Evolutionary conservation across 163 green algal species (phyloP).

Genomic region (Chlamydomonas reinhardtii): DNA sequence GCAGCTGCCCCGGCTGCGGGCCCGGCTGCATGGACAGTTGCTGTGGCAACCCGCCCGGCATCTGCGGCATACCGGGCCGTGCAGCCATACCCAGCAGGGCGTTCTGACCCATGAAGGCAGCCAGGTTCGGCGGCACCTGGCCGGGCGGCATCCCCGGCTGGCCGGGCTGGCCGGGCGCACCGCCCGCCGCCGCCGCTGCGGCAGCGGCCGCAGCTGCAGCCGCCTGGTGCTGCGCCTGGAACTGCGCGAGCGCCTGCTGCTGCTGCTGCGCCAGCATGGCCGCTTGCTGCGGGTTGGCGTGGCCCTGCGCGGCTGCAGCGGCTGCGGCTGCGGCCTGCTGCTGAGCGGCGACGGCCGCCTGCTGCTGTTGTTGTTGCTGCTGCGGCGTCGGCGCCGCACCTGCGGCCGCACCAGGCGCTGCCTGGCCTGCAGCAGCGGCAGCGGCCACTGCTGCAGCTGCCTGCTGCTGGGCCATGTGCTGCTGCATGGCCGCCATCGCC

Average conservation of each 20-base stretch:
- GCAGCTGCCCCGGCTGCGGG: conserved; percentile 17
- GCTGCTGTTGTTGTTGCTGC: conserved; percentile 29
- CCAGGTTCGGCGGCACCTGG: conserved; percentile 6
- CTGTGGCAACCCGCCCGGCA: conserved; percentile 20
- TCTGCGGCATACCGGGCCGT: conserved; percentile 19
- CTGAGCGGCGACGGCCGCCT: conserved; percentile 7
- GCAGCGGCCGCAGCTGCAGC: not conserved
- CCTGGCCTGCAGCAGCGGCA: not conserved
- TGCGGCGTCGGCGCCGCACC: not conserved
- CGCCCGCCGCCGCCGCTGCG: not conserved
- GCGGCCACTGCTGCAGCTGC: not conserved
- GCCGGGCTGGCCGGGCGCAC: conserved; percentile 9
- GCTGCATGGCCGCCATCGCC: conserved; percentile 36
- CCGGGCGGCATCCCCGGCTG: not conserved
- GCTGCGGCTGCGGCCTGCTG: conserved; percentile 4
- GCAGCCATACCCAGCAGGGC: conserved; percentile 25
- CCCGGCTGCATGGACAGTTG: conserved; percentile 34
- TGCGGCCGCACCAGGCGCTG: not conserved
- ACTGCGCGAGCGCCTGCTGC: conserved; percentile 8
- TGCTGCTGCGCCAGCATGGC: conserved; percentile 23
- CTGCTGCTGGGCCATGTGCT: conserved; percentile 40
- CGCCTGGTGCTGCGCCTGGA: conserved; percentile 36
- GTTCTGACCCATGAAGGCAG: conserved; percentile 24
- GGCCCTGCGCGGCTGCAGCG: conserved; percentile 8
- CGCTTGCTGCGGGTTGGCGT: conserved; percentile 32